Base-by-base conservation (phyloP, 169 alveolate genomes). In the Eimeria sp. region DNA sequence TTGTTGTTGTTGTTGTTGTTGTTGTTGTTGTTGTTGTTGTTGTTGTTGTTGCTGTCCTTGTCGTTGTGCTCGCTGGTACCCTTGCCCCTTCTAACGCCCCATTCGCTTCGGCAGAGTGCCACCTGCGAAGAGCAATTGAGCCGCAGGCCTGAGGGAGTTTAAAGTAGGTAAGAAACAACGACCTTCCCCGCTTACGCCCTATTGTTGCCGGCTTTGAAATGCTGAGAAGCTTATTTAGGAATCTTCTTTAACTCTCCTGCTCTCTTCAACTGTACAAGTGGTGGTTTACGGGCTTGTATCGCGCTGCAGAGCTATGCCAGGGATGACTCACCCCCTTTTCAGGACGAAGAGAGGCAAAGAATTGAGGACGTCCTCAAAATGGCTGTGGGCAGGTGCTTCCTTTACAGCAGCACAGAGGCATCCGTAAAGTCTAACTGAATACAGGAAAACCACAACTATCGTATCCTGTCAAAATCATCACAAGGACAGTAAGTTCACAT, bases 321-420 rank as follows among this genome's bases (percentile, higher is more conserved):
- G 16, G 54, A 37, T n/a, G 30, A 78, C 88, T 68, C 49, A 78
- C 88, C 46, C 71, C 66, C 14, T 10, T 62, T 83, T 83, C 56
- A 83, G 37, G 77, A 77, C 90, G 54, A 83, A 83, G 56, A 83
- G 90, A 20, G 90, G 90, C 90, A 83, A 56, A 37, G 60, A n/a
- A 10, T 83, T 30, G 25, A 83, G 90, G 60, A 83, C 9, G 2
- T 83, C 33, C 58, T 40, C 90, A 20, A 83, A 60, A 2, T 54
- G 90, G n/a, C 77, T 83, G 60, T 54, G 71, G 77, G 37, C 54
- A 0, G 76, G 37, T 58, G 52, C 56, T 43, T 60, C 76, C 90
- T 83, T 83, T 43, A 83, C 76, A 27, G 90, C 90, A 58, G 90
- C 74, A 56, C 77, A 58, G 58, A 83, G 90, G 33, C 52, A 83